Percentiles rank a stretch among this genome's conserved stretches.
These are phyloP conservation scores for Persicaria tinctoria DNA, from an alignment of 148 eudicot species.

Conservation along the genomic window DNA sequence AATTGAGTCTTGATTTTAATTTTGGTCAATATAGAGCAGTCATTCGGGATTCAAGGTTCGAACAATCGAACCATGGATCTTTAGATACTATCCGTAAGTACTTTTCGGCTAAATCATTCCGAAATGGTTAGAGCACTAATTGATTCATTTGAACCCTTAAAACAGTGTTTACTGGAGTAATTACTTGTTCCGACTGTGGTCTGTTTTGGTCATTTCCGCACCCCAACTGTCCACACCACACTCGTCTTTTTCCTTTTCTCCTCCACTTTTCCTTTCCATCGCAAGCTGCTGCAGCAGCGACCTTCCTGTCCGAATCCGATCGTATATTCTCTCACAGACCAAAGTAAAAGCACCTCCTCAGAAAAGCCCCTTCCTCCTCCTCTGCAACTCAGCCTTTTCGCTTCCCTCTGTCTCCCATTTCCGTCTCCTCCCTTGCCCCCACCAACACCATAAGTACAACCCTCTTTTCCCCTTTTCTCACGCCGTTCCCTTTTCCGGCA, in stretches of 20 bases:
- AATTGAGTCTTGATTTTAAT: too few species aligned
- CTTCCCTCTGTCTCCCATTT: background rate
- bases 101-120: too few species aligned
- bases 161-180: too few species aligned
- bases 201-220: too few species aligned
- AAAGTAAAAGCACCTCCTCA: background rate
- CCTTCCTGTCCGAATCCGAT: background rate
- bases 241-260: background rate
- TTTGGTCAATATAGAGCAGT: too few species aligned
- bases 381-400: conserved; percentile 6
- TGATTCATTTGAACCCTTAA: too few species aligned
- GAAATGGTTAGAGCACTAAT: too few species aligned
- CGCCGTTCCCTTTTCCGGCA: background rate
- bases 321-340: background rate
- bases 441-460: background rate
- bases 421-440: background rate
- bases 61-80: too few species aligned
- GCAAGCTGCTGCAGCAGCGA: background rate
- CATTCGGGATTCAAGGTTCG: too few species aligned
- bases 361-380: conserved; percentile 9
- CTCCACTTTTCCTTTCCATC: background rate
- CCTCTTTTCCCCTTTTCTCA: background rate
- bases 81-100: too few species aligned
- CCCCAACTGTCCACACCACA: background rate
- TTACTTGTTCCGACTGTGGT: too few species aligned